Conservation (phyloP, 345 rosid species). For the Heritiera littoralis region DNA sequence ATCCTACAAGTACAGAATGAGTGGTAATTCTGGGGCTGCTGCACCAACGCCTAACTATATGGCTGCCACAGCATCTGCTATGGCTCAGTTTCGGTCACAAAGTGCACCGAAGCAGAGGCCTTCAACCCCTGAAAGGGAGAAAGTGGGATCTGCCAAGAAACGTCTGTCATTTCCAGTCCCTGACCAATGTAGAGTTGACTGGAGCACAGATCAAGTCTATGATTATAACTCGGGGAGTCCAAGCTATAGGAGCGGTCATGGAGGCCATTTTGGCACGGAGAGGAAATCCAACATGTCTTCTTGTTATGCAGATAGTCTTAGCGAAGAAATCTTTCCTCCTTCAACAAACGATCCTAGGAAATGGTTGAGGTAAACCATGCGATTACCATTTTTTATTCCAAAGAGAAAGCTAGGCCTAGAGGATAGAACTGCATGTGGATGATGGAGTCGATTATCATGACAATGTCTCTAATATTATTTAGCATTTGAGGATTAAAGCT, state of each 20-base stretch:
- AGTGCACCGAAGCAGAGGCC: conserved; percentile 70
- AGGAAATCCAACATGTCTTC: conserved; percentile 41
- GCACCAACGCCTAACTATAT: conserved; percentile 62
- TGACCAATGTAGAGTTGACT: conserved; percentile 15
- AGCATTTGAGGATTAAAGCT: neutral
- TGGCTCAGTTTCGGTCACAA: conserved; percentile 59
- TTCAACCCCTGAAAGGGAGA: conserved; percentile 45
- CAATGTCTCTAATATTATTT: neutral
- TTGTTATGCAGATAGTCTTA: conserved; percentile 38
- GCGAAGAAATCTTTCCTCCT: conserved; percentile 47
- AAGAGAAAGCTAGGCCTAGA: neutral
- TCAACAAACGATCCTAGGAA: conserved; percentile 38
- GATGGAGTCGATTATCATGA: neutral
- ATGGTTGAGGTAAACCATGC: conserved; percentile 43
- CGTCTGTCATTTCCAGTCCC: conserved; percentile 41
- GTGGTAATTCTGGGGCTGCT: neutral
- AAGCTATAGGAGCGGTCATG: conserved; percentile 33
- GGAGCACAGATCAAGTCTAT: conserved; percentile 18
- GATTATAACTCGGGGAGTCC: conserved; percentile 37
- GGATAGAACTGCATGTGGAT: neutral
- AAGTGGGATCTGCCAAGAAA: conserved; percentile 39
- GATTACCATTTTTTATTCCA: neutral
- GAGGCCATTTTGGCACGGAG: conserved; percentile 27
- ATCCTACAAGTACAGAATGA: neutral
- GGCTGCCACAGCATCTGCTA: conserved; percentile 76